Conservation (phyloP, 2,329 filamentous ascomycete genomes). For the Xylariaceae sp. region DNA sequence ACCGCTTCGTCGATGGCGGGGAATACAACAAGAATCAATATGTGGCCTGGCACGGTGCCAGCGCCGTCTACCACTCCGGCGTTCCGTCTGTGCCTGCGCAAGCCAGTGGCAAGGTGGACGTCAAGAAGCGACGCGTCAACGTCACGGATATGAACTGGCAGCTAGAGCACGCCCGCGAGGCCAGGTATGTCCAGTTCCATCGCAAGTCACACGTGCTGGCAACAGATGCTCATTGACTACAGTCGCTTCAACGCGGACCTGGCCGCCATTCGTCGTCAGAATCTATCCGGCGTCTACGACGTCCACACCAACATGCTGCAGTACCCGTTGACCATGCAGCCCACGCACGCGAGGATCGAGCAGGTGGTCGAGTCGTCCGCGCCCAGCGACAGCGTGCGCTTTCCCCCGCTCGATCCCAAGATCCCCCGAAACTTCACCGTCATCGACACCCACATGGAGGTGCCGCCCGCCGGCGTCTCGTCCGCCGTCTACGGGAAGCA, state of each 20-base stretch:
- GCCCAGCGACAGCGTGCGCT: slow-evolving; percentile 25
- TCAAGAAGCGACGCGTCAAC: slow-evolving; percentile 77
- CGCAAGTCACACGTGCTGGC: too few species aligned
- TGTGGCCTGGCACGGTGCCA: slow-evolving; percentile 96
- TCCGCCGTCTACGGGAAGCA: slow-evolving; percentile 36
- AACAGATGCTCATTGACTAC: too few species aligned
- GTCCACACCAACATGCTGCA: slow-evolving; percentile 90
- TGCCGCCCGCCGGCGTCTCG: slow-evolving; percentile 39
- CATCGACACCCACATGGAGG: slow-evolving; percentile 47
- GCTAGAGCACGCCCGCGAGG: slow-evolving; percentile 84
- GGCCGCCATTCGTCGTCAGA: slow-evolving; percentile 58
- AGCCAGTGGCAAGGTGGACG: slow-evolving; percentile 68
- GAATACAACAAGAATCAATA: slow-evolving; percentile 99
- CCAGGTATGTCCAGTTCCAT: slow-evolving; percentile 62
- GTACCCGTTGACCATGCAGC: slow-evolving; percentile 81
- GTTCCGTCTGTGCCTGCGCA: slow-evolving; percentile 68
- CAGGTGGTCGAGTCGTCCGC: slow-evolving; percentile 40
- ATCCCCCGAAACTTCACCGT: slow-evolving; percentile 50
- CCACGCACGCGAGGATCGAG: slow-evolving; percentile 78
- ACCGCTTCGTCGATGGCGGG: slow-evolving; percentile 68
- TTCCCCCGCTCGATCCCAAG: slow-evolving; percentile 40
- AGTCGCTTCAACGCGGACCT: slow-evolving; percentile 82
- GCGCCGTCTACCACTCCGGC: slow-evolving; percentile 85
- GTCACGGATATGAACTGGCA: slow-evolving; percentile 96
- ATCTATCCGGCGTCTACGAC: slow-evolving; percentile 76